These are phyloP conservation scores for Ogataea saltuana DNA, from an alignment of 805 yeast species.

Conservation along the genomic window DNA sequence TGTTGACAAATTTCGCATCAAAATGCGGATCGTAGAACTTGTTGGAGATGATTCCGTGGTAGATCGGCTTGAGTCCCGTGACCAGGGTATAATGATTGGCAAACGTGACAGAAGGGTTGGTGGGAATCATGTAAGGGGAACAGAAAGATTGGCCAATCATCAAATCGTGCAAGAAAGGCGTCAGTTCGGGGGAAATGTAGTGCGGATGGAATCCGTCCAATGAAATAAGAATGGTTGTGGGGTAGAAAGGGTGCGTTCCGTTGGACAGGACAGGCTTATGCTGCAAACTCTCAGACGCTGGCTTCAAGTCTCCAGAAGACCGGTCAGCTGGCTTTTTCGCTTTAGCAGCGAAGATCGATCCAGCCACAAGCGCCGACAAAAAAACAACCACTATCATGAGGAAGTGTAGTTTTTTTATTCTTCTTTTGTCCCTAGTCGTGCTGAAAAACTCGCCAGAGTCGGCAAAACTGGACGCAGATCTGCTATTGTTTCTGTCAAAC, in stretches of 20 bases:
- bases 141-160: conserved; percentile 55
- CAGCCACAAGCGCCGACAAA: conserved; percentile 10
- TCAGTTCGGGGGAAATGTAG: conserved; percentile 60
- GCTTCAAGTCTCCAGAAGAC: not conserved
- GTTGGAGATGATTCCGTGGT: conserved; percentile 87
- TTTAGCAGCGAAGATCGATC: conserved; percentile 9
- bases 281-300: not conserved
- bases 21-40: conserved; percentile 66
- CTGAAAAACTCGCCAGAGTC: conserved; percentile 17
- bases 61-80: conserved; percentile 80
- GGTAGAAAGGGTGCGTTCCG: conserved; percentile 67
- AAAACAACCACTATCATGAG: conserved; percentile 9
- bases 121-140: conserved; percentile 83
- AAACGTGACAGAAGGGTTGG: conserved; percentile 86
- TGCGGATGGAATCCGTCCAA: conserved; percentile 93
- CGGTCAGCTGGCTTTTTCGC: conserved; percentile 1
- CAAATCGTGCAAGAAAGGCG: conserved; percentile 71
- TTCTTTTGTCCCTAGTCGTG: conserved; percentile 6
- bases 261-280: conserved; percentile 42
- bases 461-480: conserved; percentile 27
- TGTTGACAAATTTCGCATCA: conserved; percentile 60
- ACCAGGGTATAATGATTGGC: conserved; percentile 92
- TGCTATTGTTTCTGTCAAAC: conserved; percentile 24
- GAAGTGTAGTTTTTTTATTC: conserved; percentile 12
- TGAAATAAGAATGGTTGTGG: conserved; percentile 80